Conservation (phyloP, 352 stramenopile species). For the Phytophthora melonis region DNA sequence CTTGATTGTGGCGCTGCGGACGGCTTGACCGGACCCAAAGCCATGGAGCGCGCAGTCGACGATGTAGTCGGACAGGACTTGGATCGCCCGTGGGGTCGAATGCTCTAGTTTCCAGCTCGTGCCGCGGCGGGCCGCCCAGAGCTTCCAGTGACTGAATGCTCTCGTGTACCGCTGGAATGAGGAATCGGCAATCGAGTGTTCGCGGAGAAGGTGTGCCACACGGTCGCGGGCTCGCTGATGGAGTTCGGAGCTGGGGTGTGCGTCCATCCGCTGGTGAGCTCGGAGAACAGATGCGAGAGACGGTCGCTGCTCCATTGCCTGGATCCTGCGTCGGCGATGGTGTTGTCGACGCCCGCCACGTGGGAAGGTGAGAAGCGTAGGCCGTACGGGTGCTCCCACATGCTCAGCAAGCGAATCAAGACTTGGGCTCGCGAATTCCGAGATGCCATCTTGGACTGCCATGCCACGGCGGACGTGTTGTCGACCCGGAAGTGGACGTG, state of each 20-base stretch:
- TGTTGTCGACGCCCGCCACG: not conserved
- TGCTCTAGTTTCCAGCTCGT: not conserved
- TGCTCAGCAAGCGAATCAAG: not conserved
- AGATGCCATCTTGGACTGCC: not conserved
- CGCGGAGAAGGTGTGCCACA: slow-evolving; percentile 1
- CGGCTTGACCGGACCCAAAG: not conserved
- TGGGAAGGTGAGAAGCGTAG: slow-evolving; percentile 16
- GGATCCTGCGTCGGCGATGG: not conserved
- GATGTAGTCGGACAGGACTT: slow-evolving; percentile 9
- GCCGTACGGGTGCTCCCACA: not conserved
- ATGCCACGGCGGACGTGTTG: slow-evolving; percentile 18
- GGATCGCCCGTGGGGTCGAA: not conserved
- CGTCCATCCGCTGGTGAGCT: not conserved
- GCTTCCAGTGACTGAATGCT: not conserved
- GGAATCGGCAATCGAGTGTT: slow-evolving; percentile 8
- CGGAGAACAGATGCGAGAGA: not conserved
- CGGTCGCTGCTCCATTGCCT: too few species aligned
- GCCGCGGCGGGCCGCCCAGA: not conserved
- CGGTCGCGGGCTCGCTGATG: not conserved
- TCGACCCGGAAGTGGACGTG: slow-evolving; percentile 33
- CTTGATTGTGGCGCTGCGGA: slow-evolving; percentile 4
- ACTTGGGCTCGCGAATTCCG: too few species aligned
- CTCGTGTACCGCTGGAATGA: not conserved
- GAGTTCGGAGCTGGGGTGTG: not conserved
- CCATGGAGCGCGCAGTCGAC: not conserved